Evolutionary conservation across 345 rosid species (phyloP).

Genomic region (thale cress (Arabidopsis thaliana)): TAIR10.1 NC_003076.8:7680501-7681000

Average conservation of each 20-base stretch:
- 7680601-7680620: background rate
- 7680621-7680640: background rate
- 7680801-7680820: background rate
- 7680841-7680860: background rate
- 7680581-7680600: background rate
- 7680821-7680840: background rate
- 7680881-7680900: background rate
- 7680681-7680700: too few species aligned
- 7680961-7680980: background rate
- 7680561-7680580: background rate
- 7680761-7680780: background rate
- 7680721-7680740: background rate
- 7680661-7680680: too few species aligned
- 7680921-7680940: background rate
- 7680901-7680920: constrained; percentile 22
- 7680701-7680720: too few species aligned
- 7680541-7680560: background rate
- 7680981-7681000: background rate
- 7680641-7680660: background rate
- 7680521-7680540: too few species aligned
- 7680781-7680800: background rate
- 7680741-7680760: background rate
- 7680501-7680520: constrained; percentile 10
- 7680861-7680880: background rate
- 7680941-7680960: constrained; percentile 17